Evolutionary conservation across 2,329 filamentous ascomycete genomes (phyloP).

Genomic region (Exophiala calicioides): DNA sequence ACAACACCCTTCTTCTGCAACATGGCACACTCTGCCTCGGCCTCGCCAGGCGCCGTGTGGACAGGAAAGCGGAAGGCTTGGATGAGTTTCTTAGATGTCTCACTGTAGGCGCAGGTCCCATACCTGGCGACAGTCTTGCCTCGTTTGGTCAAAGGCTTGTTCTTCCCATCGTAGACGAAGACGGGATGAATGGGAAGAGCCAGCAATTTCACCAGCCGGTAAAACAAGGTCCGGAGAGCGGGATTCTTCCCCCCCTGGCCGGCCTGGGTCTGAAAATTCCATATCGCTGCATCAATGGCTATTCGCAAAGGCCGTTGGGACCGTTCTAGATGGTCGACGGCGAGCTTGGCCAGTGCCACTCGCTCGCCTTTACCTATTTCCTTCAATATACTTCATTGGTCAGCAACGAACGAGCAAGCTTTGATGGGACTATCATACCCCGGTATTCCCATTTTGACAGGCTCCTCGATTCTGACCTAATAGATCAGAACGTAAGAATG

Average conservation of each 20-base stretch:
- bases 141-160: slow-evolving; percentile 84
- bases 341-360: slow-evolving; percentile 78
- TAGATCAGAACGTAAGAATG: not conserved
- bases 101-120: slow-evolving; percentile 66
- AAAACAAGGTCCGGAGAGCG: slow-evolving; percentile 88
- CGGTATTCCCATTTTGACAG: slow-evolving; percentile 44
- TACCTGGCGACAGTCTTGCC: slow-evolving; percentile 65
- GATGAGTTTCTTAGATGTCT: slow-evolving; percentile 80
- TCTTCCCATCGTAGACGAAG: slow-evolving; percentile 86
- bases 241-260: slow-evolving; percentile 86
- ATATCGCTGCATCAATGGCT: slow-evolving; percentile 93
- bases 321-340: slow-evolving; percentile 72
- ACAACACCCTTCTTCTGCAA: slow-evolving; percentile 80
- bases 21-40: slow-evolving; percentile 91
- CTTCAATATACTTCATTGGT: slow-evolving; percentile 71
- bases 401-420: not conserved
- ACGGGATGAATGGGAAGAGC: slow-evolving; percentile 78
- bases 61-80: slow-evolving; percentile 79
- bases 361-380: slow-evolving; percentile 81
- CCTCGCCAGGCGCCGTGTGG: slow-evolving; percentile 89
- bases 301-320: slow-evolving; percentile 75
- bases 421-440: slow-evolving; percentile 38
- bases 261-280: slow-evolving; percentile 91
- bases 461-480: slow-evolving; percentile 1
- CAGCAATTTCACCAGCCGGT: slow-evolving; percentile 77